These are phyloP conservation scores for Colletotrichum eremochloae DNA, from an alignment of 2,329 filamentous ascomycete genomes.

Conservation along the genomic window DNA sequence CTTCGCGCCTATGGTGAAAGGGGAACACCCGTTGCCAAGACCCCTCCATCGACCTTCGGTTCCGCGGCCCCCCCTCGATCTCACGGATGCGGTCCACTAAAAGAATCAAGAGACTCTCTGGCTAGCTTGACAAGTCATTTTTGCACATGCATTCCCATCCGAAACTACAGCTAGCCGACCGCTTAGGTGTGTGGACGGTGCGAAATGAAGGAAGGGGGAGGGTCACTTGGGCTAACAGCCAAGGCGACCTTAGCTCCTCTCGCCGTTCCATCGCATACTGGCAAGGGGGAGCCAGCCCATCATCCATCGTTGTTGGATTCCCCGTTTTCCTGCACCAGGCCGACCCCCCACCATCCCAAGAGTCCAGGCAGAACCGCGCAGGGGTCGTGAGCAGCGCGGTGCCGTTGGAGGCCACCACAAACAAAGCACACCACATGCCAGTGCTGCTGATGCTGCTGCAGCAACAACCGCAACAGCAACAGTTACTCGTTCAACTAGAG, in stretches of 20 bases:
- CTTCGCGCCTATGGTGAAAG: background rate
- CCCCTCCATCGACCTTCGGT: background rate
- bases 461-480: background rate
- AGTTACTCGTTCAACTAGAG: background rate
- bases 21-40: constrained; percentile 27
- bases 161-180: constrained; percentile 2
- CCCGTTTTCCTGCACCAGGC: constrained; percentile 11
- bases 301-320: constrained; percentile 5
- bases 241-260: constrained; percentile 4
- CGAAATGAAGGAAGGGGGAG: background rate
- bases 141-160: constrained; percentile 24
- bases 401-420: background rate
- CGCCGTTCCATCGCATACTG: constrained; percentile 3
- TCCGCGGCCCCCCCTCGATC: constrained; percentile 4
- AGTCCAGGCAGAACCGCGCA: constrained; percentile 15
- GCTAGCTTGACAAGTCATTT: background rate
- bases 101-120: background rate
- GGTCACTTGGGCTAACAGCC: constrained; percentile 5
- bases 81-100: constrained; percentile 4
- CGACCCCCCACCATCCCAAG: background rate
- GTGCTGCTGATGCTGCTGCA: background rate
- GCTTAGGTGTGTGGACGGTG: background rate
- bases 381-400: constrained; percentile 13
- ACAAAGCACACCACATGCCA: constrained; percentile 1
- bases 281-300: background rate